Evolutionary conservation across 768 basidiomycete genomes (phyloP).

Genomic region (Pulveroboletus sp.): DNA sequence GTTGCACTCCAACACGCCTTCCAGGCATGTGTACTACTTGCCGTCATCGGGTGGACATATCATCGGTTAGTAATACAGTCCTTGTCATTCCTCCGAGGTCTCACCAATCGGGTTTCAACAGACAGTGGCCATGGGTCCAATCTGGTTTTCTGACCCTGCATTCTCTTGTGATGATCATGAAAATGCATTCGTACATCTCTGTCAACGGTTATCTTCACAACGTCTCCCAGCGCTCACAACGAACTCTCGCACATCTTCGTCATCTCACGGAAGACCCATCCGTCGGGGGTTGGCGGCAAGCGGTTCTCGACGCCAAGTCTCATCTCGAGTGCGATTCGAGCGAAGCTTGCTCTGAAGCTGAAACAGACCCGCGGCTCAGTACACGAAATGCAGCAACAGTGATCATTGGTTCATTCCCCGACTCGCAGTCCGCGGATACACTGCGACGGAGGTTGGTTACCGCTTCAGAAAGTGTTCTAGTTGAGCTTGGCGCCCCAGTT

Average conservation of each 20-base stretch:
- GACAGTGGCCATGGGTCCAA: constrained; percentile 98
- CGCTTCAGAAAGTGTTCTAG: constrained; percentile 18
- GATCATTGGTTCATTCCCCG: constrained; percentile 48
- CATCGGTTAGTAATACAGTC: constrained; percentile 50
- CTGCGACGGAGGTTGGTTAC: constrained; percentile 58
- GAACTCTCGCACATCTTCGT: constrained; percentile 43
- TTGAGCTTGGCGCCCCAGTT: constrained; percentile 3
- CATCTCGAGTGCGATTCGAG: constrained; percentile 30
- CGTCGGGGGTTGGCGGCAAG: constrained; percentile 68
- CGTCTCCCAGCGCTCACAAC: constrained; percentile 45
- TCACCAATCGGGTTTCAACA: constrained; percentile 24
- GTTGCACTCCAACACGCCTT: constrained; percentile 74
- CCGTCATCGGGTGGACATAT: constrained; percentile 87
- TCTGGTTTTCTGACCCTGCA: constrained; percentile 88
- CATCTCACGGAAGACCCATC: constrained; percentile 38
- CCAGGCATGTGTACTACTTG: constrained; percentile 71
- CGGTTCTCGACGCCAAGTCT: constrained; percentile 47
- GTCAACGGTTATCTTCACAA: constrained; percentile 81
- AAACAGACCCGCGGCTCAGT: constrained; percentile 25
- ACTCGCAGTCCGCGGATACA: constrained; percentile 47
- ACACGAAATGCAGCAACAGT: constrained; percentile 48
- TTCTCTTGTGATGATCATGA: constrained; percentile 89
- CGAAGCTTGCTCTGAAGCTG: constrained; percentile 17
- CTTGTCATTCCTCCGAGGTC: not conserved
- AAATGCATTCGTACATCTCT: constrained; percentile 92